These are phyloP conservation scores for Pseudocercospora macadamiae DNA, from an alignment of 2,329 filamentous ascomycete genomes.

Conservation along the genomic window DNA sequence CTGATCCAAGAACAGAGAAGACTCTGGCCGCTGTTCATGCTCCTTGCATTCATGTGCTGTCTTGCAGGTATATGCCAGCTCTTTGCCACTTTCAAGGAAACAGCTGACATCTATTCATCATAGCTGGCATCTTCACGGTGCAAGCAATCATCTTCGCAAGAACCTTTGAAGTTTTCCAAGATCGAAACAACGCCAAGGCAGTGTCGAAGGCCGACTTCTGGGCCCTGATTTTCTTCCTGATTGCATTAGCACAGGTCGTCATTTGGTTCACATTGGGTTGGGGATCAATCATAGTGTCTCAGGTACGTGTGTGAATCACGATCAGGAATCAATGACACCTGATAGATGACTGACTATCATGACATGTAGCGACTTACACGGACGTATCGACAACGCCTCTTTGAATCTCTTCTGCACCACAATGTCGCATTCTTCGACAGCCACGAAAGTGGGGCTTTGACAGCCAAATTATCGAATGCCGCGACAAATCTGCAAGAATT, in stretches of 20 bases:
- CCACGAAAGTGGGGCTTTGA: not conserved
- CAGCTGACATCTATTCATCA: not conserved
- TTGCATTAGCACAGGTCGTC: conserved; percentile 48
- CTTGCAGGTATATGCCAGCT: not conserved
- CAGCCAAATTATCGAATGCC: not conserved
- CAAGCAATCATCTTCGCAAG: conserved; percentile 64
- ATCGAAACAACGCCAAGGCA: conserved; percentile 53
- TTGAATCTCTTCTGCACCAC: not conserved
- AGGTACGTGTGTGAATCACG: not conserved
- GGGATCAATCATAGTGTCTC: conserved; percentile 6
- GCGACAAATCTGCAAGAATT: conserved; percentile 55
- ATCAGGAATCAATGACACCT: not conserved
- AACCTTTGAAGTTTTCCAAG: conserved; percentile 60
- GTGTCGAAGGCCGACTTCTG: conserved; percentile 61
- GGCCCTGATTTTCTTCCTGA: conserved; percentile 62
- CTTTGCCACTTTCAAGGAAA: not conserved
- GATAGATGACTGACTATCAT: not conserved
- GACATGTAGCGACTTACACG: not conserved
- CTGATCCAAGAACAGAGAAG: not conserved
- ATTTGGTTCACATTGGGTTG: conserved; percentile 56
- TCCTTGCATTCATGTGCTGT: not conserved
- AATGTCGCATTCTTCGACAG: not conserved
- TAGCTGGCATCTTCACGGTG: conserved; percentile 57
- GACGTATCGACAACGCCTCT: not conserved
- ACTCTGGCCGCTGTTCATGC: not conserved